A percentile compares a stretch with the other conserved stretches of the same genome.
Conservation (phyloP, 805 yeast genomes). For the Ogataea methanolica region DNA sequence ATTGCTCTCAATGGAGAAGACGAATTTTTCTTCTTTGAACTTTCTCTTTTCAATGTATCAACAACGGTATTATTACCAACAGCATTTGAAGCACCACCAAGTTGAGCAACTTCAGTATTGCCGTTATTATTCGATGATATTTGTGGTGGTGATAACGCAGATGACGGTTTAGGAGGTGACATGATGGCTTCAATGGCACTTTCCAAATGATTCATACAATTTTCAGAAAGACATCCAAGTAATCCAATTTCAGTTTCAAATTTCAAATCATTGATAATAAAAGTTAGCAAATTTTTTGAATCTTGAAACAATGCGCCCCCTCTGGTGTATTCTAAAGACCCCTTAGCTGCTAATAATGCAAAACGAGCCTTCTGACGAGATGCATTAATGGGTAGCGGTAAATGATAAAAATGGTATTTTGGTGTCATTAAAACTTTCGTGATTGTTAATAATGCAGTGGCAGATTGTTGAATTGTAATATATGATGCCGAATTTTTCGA, state of each 20-base stretch:
- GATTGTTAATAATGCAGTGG: slow-evolving; percentile 54
- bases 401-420: slow-evolving; percentile 34
- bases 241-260: slow-evolving; percentile 46
- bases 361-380: slow-evolving; percentile 61
- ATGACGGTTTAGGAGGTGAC: slow-evolving; percentile 38
- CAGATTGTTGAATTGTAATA: slow-evolving; percentile 64
- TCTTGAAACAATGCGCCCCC: slow-evolving; percentile 79
- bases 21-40: slow-evolving; percentile 14
- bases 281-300: slow-evolving; percentile 51
- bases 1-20: slow-evolving; percentile 20
- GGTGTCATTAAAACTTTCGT: slow-evolving; percentile 36
- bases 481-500: slow-evolving; percentile 49
- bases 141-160: slow-evolving; percentile 4
- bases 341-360: slow-evolving; percentile 62
- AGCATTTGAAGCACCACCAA: not conserved
- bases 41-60: slow-evolving; percentile 16
- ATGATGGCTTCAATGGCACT: slow-evolving; percentile 57
- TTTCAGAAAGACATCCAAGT: slow-evolving; percentile 58
- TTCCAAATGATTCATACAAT: slow-evolving; percentile 54
- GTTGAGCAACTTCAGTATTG: too few species aligned
- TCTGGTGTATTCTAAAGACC: slow-evolving; percentile 75
- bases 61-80: not conserved
- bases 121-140: not conserved
- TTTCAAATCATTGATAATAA: slow-evolving; percentile 45
- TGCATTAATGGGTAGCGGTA: slow-evolving; percentile 62